These are phyloP conservation scores for Diutina neorugosa DNA, from an alignment of 1,139 yeast genomes.

Conservation along the genomic window DNA sequence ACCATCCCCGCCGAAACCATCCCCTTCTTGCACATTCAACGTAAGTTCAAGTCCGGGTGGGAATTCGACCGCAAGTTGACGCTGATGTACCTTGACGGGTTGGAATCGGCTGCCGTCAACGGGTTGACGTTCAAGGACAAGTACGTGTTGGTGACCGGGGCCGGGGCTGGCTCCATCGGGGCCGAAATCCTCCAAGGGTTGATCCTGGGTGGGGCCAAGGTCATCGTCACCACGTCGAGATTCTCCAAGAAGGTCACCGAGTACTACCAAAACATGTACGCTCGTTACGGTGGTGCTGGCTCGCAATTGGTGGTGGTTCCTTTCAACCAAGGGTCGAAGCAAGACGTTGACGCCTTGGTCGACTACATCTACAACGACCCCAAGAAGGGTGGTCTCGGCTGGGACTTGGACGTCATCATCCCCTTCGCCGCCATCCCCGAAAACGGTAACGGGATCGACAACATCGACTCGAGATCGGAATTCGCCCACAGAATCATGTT, in stretches of 20 bases:
- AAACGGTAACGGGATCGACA: slow-evolving; percentile 90
- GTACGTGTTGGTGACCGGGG: slow-evolving; percentile 89
- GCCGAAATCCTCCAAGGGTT: slow-evolving; percentile 94
- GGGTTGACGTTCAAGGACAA: slow-evolving; percentile 87
- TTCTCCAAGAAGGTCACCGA: slow-evolving; percentile 92
- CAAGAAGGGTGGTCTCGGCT: slow-evolving; percentile 86
- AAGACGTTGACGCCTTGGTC: slow-evolving; percentile 80
- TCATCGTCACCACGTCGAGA: slow-evolving; percentile 89
- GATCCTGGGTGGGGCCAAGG: slow-evolving; percentile 96
- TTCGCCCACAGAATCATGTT: slow-evolving; percentile 97
- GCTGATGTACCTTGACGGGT: slow-evolving; percentile 71
- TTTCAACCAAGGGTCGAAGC: slow-evolving; percentile 94
- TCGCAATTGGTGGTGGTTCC: slow-evolving; percentile 92
- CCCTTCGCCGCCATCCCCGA: slow-evolving; percentile 99
- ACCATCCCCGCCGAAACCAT: slow-evolving; percentile 73
- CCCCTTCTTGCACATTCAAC: slow-evolving; percentile 89
- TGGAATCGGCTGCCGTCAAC: slow-evolving; percentile 84
- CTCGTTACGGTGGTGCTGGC: slow-evolving; percentile 86
- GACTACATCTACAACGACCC: slow-evolving; percentile 61
- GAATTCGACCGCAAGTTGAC: slow-evolving; percentile 71
- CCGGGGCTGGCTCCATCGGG: slow-evolving; percentile 98
- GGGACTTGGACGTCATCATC: slow-evolving; percentile 93
- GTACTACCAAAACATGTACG: slow-evolving; percentile 86
- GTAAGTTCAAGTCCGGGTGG: slow-evolving; percentile 71
- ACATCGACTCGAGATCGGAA: slow-evolving; percentile 89